Base-by-base conservation (phyloP, 176 grass and related monocot species). In the Calamus simplicifolius region DNA sequence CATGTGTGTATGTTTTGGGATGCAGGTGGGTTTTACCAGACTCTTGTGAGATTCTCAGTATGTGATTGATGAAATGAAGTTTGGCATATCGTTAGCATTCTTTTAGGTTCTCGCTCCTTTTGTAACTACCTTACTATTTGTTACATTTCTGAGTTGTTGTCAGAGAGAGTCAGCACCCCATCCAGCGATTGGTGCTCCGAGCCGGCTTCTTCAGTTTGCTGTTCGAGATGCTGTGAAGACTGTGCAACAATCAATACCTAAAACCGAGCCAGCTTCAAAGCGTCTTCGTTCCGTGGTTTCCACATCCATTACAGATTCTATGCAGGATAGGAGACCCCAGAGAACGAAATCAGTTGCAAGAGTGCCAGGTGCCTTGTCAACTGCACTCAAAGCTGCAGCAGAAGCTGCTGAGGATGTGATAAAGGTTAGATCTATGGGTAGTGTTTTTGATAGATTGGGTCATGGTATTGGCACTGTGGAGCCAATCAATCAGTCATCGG, bases 181-280 rank as follows among this genome's bases (percentile, higher is more conserved):
- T 56, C 65, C 72, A 5, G 66, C 50, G 48, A 54, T 95, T 78
- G 81, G 75, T 70, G 90, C 86, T 58, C 82, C 90, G 13, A 70
- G 71, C 15, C 79, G 90, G 48, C 90, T 95, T 83, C 82, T 95
- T 43, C 85, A 95, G 50, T 95, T 89, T 25, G 85, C 85, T 61
- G 85, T 95, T 81, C 82, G 82, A 66, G 90, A 95, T 95, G 85
- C 80, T 79, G 85, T 95, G 56, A 89, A 86, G 80, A 80, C 76
- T 66, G 79, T 89, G 62, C 82, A 86, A 57, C 82, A 82, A 59
- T 64, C 70, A 28, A 84, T 50, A 14, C 69, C n/a, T 31, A 65
- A 59, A 67, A 61, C 16, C 29, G 85, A 89, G 63, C 73, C 80
- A 84, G 72, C 77, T 73, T 77, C 76, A 25, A 96, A 96, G 73